phyloP scores from a whole-genome alignment of 208 protist species.

The Acanthamoeba quina region DNA sequence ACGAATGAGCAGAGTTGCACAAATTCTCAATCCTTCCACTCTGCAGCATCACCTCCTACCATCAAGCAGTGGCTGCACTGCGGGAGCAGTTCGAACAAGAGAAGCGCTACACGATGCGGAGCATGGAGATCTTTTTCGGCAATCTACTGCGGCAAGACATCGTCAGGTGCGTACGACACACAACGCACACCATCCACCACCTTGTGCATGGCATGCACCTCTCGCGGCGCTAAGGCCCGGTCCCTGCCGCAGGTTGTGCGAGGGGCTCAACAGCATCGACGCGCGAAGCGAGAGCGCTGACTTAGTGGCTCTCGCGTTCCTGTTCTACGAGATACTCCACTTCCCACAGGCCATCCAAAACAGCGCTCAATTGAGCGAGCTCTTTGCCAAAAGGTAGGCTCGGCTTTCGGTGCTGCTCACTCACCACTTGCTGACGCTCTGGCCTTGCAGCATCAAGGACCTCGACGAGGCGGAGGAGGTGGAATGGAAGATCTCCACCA shows the following conservation, averaged over 20 bases:
- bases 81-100: background rate
- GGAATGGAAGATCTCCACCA: slow-evolving; percentile 38
- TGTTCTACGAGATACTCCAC: slow-evolving; percentile 62
- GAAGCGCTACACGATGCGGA: slow-evolving; percentile 18
- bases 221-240: background rate
- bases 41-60: slow-evolving; percentile 25
- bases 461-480: background rate
- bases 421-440: background rate
- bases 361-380: background rate
- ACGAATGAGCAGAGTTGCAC: background rate
- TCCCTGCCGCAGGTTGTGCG: background rate
- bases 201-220: too few relatives aligned
- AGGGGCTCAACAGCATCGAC: background rate
- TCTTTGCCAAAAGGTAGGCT: background rate
- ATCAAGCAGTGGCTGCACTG: background rate
- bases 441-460: slow-evolving; percentile 1
- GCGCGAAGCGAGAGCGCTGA: background rate
- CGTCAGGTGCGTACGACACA: background rate
- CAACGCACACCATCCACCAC: background rate
- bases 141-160: background rate
- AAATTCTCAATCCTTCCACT: background rate
- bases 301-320: background rate
- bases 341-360: background rate
- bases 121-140: slow-evolving; percentile 16
- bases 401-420: background rate